Conservation (phyloP, 164 flowering plant species). For the Annona cherimola region DNA sequence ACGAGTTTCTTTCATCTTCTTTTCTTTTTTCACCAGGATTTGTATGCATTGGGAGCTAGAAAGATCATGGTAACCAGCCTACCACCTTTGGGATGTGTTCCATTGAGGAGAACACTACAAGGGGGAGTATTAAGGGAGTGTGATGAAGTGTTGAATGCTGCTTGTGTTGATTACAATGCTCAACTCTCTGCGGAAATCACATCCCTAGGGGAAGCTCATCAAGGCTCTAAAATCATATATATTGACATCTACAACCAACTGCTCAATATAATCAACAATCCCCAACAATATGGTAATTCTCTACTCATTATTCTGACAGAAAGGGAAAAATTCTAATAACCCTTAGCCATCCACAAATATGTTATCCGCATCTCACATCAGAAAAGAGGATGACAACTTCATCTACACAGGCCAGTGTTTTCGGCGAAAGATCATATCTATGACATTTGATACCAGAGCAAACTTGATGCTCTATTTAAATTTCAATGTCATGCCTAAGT, state of each 20-base stretch:
- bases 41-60: conserved; percentile 12
- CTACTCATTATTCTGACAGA: background rate
- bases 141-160: conserved; percentile 1
- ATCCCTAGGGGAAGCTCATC: background rate
- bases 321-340: too few relatives aligned
- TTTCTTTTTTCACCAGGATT: conserved; percentile 1
- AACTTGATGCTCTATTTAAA: too few relatives aligned
- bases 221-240: background rate
- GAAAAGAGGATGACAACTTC: too few relatives aligned
- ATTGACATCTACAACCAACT: background rate
- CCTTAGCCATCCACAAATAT: too few relatives aligned
- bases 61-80: conserved; percentile 5
- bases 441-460: too few relatives aligned
- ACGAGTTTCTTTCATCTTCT: background rate
- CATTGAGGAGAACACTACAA: conserved; percentile 1
- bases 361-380: too few relatives aligned
- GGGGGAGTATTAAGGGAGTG: conserved; percentile 9
- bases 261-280: background rate
- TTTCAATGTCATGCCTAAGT: too few relatives aligned
- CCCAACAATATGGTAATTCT: conserved; percentile 1
- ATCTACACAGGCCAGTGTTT: too few relatives aligned
- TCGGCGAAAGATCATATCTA: too few relatives aligned
- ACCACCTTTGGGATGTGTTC: conserved; percentile 14
- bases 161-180: background rate
- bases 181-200: background rate